A percentile compares a stretch with the other conserved stretches of the same genome.
Conservation (phyloP, 2,329 filamentous ascomycete genomes). For the Fusarium azukiicola region DNA sequence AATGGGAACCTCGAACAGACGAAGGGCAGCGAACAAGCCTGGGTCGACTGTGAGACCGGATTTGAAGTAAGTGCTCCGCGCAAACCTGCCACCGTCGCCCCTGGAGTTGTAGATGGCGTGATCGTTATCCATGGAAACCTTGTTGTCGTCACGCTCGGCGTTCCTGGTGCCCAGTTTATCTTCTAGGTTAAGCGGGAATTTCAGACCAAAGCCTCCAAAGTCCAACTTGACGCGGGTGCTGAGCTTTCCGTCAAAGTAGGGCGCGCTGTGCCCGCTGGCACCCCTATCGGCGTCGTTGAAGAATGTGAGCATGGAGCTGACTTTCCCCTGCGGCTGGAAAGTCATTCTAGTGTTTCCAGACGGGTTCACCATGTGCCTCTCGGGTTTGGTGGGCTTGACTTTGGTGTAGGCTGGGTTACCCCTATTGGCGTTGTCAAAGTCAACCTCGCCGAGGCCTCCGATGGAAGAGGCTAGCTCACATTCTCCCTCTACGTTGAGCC, state of each 20-base stretch:
- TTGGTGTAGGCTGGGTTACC: too few species aligned
- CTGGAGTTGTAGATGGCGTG: neutral
- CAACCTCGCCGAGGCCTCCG: neutral
- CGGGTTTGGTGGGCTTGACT: too few species aligned
- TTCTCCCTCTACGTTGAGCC: neutral
- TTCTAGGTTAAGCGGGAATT: too few species aligned
- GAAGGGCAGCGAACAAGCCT: neutral
- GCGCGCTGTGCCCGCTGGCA: too few species aligned
- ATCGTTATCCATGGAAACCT: neutral
- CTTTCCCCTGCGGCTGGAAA: too few species aligned
- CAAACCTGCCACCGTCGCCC: neutral
- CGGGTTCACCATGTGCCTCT: too few species aligned
- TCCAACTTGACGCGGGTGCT: too few species aligned
- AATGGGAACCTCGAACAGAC: neutral
- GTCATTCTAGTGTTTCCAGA: too few species aligned
- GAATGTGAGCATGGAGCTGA: too few species aligned
- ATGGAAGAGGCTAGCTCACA: neutral
- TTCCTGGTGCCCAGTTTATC: constrained; percentile 2
- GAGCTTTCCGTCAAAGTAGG: too few species aligned
- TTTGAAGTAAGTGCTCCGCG: neutral
- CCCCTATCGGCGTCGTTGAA: too few species aligned
- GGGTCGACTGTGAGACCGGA: neutral
- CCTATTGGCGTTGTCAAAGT: neutral
- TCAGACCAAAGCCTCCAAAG: too few species aligned
- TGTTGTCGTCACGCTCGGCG: neutral